These are phyloP conservation scores for Suhomyces maxii DNA, from an alignment of 1,139 yeast genomes.

Conservation along the genomic window DNA sequence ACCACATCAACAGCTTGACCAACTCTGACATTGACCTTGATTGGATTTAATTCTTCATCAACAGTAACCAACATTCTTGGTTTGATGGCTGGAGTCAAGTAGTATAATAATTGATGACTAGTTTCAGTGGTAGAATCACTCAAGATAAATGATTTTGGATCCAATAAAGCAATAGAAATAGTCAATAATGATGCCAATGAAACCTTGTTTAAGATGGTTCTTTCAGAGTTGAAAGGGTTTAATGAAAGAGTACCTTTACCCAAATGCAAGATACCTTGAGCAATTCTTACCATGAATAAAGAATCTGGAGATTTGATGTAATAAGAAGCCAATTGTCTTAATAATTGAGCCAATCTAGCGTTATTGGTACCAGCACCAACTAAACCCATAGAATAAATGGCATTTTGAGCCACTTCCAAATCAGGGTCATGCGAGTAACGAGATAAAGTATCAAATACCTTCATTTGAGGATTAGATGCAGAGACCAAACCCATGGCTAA, in stretches of 20 bases:
- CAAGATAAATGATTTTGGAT: conserved; percentile 72
- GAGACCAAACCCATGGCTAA: conserved; percentile 96
- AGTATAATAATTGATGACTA: conserved; percentile 76
- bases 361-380: conserved; percentile 99
- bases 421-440: conserved; percentile 96
- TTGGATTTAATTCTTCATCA: conserved; percentile 81
- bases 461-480: conserved; percentile 94
- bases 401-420: conserved; percentile 90
- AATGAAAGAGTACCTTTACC: conserved; percentile 95
- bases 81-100: conserved; percentile 83
- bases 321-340: conserved; percentile 92
- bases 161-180: conserved; percentile 78
- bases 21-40: conserved; percentile 94
- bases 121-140: conserved; percentile 53
- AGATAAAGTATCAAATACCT: conserved; percentile 93
- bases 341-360: conserved; percentile 93
- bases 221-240: conserved; percentile 87
- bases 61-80: conserved; percentile 94
- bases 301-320: conserved; percentile 90
- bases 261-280: conserved; percentile 91
- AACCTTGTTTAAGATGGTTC: conserved; percentile 83
- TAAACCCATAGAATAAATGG: conserved; percentile 95
- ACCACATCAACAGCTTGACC: conserved; percentile 99
- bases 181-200: conserved; percentile 89
- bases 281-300: conserved; percentile 87